Evolutionary conservation across 2,329 filamentous ascomycete species (phyloP), one percentile per base, ranked within the genome.

Genomic region (Fusarium beomiforme): DNA sequence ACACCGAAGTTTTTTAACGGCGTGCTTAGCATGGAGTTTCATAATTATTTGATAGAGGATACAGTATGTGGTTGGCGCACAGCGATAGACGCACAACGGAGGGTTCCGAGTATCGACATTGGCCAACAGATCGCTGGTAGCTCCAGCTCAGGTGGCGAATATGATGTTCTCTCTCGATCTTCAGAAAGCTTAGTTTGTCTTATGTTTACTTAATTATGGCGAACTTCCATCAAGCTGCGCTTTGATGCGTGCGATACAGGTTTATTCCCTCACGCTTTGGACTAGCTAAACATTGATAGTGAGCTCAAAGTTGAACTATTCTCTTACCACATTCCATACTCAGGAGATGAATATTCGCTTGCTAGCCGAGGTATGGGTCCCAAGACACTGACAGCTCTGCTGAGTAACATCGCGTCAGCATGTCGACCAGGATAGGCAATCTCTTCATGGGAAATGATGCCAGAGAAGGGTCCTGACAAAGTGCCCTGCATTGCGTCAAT

Each of bases 301-400:
- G 23, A 34, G 19, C 46, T 16, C 41, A 12, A 44, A 47, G 6
- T 23, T 6, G 43, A 26, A 16, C 49, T 16, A 17, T 62, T 21
- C 26, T 43, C 42, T 39, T 13, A 26, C 10, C n/a, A 29, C 44
- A 65, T 51, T 66, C 19, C 56, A 36, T 36, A n/a, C 19, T 49
- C 23, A 33, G 24, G 16, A 10, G 50, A 34, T 31, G 11, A n/a
- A 41, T 9, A 14, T 26, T 55, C 26, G 42, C 31, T 44, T 36
- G 19, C 34, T 56, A 54, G n/a, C 37, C 55, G 47, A 56, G 43
- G 26, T 55, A 67, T 56, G 56, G 26, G n/a, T 29, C 36, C 42
- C 37, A 56, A 67, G 64, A 63, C 64, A 67, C 8, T 21, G 37
- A 41, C 23, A 37, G 43, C n/a, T 51, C 34, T 41, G 21, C 36